Evolutionary conservation across 306 rosid genomes (phyloP), one percentile per base, ranked within the genome.

Genomic region (Oemleria cerasiformis): DNA sequence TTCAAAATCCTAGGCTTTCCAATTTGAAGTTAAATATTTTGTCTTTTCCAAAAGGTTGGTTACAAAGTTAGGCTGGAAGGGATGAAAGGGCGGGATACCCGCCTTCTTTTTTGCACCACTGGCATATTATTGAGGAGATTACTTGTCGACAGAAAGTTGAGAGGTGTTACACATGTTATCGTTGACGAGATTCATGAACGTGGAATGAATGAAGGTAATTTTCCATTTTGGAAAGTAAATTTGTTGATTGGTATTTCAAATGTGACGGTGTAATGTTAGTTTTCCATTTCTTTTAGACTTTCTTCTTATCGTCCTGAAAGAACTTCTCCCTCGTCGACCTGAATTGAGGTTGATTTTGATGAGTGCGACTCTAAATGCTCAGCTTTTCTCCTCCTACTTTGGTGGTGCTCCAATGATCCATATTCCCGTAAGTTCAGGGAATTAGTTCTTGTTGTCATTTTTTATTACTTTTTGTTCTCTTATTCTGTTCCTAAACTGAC

Each of bases 131-230:
- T 94, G 84, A 86, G 99, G 82, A 89, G 97, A 81, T 86, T 94
- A 76, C 90, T 94, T 43, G 83, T 86, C 63, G 99, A 94, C 74
- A 88, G 99, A 86, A 89, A 78, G 82, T 80, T 94, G 63, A 89
- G 77, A 69, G 95, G 96, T 60, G 90, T 94, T 71, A 85, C 96
- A 30, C 97, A 94, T 81, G 91, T 94, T 65, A 84, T 94, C 78
- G 96, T 91, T 70, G 99, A 94, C 71, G 99, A 94, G 84, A 94
- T 94, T 81, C 99, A 94, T 84, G 99, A 94, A 77, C 99, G 97
- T 40, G 99, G 99, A 73, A 94, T 94, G 96, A 91, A 91, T 76
- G 99, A 94, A 89, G 99, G 99, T 94, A 84, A 59, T 59, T 30
- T 34, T 15, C 19, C 7, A 64, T 23, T 4, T 45, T 57, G n/a